phyloP scores from a whole-genome alignment of 1,284 basidiomycete species.

The Mycena sp. region DNA sequence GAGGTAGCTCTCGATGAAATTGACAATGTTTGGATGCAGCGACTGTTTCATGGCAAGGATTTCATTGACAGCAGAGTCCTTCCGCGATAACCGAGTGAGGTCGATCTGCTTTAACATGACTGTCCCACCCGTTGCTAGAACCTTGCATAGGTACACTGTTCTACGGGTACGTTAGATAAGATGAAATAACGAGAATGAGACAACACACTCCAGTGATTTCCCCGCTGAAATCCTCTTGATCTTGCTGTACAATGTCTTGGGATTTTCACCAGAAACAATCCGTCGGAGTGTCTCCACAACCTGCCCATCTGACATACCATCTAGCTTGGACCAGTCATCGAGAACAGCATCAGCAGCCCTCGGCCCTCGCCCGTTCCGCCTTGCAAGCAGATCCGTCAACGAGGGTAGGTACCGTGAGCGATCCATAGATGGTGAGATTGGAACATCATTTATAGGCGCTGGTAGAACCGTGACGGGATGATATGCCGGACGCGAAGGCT shows the following conservation, averaged over 20 bases:
- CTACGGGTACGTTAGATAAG: background rate
- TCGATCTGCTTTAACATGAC: conserved; percentile 99
- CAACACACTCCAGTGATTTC: conserved; percentile 90
- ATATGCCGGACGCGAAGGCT: too few relatives aligned
- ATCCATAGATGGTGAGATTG: too few relatives aligned
- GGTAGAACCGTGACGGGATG: too few relatives aligned
- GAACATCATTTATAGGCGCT: too few relatives aligned
- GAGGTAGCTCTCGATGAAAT: conserved; percentile 94
- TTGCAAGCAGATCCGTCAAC: too few relatives aligned
- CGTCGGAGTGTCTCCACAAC: conserved; percentile 97
- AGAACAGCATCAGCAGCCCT: too few relatives aligned
- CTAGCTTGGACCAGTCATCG: too few relatives aligned
- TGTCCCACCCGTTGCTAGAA: conserved; percentile 86
- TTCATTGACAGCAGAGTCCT: conserved; percentile 98
- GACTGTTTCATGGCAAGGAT: conserved; percentile 99
- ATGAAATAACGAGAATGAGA: conserved; percentile 15
- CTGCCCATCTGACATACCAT: conserved; percentile 97
- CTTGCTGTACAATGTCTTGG: conserved; percentile 92
- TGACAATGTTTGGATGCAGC: conserved; percentile 98
- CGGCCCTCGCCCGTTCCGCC: too few relatives aligned
- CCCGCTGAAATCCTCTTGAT: conserved; percentile 99
- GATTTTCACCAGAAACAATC: conserved; percentile 90
- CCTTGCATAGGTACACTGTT: conserved; percentile 88
- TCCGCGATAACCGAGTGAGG: conserved; percentile 92
- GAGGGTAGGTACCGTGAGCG: too few relatives aligned